Conservation (phyloP, 1,284 basidiomycete species). For the Xerocomus tenax region DNA sequence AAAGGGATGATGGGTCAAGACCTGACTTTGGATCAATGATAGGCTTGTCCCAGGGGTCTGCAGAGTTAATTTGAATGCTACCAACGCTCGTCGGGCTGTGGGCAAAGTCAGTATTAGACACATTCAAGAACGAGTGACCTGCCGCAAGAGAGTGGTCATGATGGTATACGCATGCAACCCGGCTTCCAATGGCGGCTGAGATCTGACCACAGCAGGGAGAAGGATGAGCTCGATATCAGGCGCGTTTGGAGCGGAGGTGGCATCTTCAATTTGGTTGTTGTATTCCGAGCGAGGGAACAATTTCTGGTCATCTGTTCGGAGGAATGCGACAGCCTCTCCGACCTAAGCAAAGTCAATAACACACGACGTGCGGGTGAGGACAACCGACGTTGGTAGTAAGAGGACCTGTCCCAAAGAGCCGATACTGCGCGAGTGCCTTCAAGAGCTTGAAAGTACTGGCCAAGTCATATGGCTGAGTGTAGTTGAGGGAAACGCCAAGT, state of each 20-base stretch:
- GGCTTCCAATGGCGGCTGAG: background rate
- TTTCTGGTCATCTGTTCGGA: constrained; percentile 45
- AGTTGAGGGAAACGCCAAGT: constrained; percentile 36
- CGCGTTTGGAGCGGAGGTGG: constrained; percentile 45
- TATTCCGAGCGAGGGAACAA: constrained; percentile 43
- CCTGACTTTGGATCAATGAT: constrained; percentile 41
- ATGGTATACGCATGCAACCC: constrained; percentile 19
- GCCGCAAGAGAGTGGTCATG: constrained; percentile 20
- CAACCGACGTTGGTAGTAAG: constrained; percentile 47
- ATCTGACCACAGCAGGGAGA: constrained; percentile 32
- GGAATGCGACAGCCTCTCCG: constrained; percentile 51
- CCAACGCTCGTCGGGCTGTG: constrained; percentile 40
- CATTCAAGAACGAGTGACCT: background rate
- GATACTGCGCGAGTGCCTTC: constrained; percentile 37
- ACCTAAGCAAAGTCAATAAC: constrained; percentile 32
- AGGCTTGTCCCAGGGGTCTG: constrained; percentile 36
- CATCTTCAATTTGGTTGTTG: constrained; percentile 39
- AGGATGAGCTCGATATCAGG: constrained; percentile 59
- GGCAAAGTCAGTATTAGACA: background rate
- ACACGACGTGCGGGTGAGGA: background rate
- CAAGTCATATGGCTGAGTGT: constrained; percentile 33
- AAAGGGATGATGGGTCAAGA: background rate
- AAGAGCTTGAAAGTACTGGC: constrained; percentile 31
- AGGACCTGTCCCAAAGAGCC: constrained; percentile 38
- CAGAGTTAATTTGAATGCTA: constrained; percentile 34